phyloP scores from a whole-genome alignment of 108 stramenopile species.

The Thalassiosira profunda region DNA sequence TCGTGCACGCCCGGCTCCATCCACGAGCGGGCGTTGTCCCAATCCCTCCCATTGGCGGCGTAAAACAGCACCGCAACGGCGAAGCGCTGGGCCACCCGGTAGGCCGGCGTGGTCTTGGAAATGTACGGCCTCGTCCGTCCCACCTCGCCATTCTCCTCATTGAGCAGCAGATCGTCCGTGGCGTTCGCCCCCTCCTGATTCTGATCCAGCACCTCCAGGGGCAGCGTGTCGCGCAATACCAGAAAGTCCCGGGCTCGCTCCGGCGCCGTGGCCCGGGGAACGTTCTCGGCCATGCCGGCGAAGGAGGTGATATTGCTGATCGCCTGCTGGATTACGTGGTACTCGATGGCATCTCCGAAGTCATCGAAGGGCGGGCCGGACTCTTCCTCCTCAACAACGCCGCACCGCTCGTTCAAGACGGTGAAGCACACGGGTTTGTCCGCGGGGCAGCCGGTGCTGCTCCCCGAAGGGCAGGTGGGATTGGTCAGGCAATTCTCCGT shows the following conservation, averaged over 20 bases:
- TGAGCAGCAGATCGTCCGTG: slow-evolving; percentile 1
- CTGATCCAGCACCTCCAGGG: slow-evolving; percentile 18
- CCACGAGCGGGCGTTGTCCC: slow-evolving; percentile 26
- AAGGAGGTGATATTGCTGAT: slow-evolving; percentile 30
- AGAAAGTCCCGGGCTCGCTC: slow-evolving; percentile 39
- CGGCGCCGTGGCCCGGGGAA: slow-evolving; percentile 18
- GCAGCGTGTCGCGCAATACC: slow-evolving; percentile 21
- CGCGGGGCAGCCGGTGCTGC: too few species aligned
- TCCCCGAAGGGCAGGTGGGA: slow-evolving; percentile 9
- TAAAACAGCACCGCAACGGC: slow-evolving; percentile 34
- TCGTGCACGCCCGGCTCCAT: slow-evolving; percentile 41
- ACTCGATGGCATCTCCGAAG: slow-evolving; percentile 31
- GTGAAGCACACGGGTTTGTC: too few species aligned
- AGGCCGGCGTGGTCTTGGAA: slow-evolving; percentile 16
- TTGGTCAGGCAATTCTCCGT: background rate
- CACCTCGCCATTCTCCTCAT: too few species aligned
- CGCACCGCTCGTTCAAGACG: too few species aligned
- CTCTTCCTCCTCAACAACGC: too few species aligned
- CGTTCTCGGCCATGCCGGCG: background rate
- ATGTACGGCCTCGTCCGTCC: slow-evolving; percentile 15
- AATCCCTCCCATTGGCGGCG: slow-evolving; percentile 43
- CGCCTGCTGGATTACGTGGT: slow-evolving; percentile 27
- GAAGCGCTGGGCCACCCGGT: slow-evolving; percentile 50
- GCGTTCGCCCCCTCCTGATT: background rate
- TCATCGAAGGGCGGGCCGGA: background rate